These are phyloP conservation scores for Termitomyces sp. DNA, from an alignment of 768 basidiomycete genomes.

Conservation along the genomic window DNA sequence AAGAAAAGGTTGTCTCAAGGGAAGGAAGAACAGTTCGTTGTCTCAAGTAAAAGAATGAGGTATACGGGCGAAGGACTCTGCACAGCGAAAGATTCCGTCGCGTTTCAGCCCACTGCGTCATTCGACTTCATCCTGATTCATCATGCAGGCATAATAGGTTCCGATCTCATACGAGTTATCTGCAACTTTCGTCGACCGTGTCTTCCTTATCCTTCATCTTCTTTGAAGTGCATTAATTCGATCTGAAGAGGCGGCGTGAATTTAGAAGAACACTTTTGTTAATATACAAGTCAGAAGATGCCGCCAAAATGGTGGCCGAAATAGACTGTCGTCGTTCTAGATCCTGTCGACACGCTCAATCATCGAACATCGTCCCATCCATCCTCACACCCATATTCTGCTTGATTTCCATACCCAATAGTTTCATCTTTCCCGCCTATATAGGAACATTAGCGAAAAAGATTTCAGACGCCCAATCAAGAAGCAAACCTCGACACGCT, in stretches of 20 bases:
- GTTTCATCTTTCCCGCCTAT: conserved; percentile 78
- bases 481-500: conserved; percentile 66
- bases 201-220: not conserved
- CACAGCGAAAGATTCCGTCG: not conserved
- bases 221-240: not conserved
- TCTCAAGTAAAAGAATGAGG: no score
- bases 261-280: not conserved
- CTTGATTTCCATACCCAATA: conserved; percentile 83
- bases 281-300: not conserved
- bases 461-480: not conserved
- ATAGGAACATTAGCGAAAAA: not conserved
- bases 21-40: no score
- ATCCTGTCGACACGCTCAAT: conserved; percentile 9
- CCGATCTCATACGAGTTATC: not conserved
- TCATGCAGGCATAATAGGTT: not conserved
- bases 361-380: conserved; percentile 66
- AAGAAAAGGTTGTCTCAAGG: no score
- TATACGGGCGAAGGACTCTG: not conserved
- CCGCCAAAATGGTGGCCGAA: not conserved
- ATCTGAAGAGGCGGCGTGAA: not conserved
- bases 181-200: not conserved
- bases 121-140: not conserved
- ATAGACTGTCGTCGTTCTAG: not conserved
- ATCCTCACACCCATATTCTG: conserved; percentile 83
- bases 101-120: not conserved